Conservation (phyloP, 805 yeast genomes). For the Ogataea wickerhamii region DNA sequence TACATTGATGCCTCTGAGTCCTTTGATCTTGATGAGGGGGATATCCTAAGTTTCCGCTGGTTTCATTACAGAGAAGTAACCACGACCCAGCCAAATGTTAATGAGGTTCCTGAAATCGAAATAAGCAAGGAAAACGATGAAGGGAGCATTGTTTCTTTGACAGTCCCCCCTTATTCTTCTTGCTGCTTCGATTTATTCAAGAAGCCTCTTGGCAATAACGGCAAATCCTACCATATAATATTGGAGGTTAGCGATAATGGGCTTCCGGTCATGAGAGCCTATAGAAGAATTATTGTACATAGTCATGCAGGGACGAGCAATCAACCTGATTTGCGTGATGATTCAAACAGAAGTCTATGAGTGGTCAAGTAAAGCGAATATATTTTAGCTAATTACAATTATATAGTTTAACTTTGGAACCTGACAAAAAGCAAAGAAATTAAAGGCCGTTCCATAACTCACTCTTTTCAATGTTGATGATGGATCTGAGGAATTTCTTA, state of each 20-base stretch:
- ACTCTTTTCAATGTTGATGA: background rate
- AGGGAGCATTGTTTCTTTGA: conserved; percentile 15
- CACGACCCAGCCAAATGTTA: conserved; percentile 23
- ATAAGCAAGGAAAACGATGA: conserved; percentile 9
- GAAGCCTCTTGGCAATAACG: conserved; percentile 5
- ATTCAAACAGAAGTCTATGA: background rate
- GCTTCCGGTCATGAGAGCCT: conserved; percentile 11
- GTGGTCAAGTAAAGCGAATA: background rate
- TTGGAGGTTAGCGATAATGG: conserved; percentile 19
- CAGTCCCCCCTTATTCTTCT: conserved; percentile 11
- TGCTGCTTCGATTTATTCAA: conserved; percentile 8
- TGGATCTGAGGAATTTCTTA: conserved; percentile 6
- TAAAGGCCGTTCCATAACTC: conserved; percentile 1
- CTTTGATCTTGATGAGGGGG: conserved; percentile 23
- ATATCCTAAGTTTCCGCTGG: conserved; percentile 23
- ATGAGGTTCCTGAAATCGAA: conserved; percentile 21
- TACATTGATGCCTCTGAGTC: conserved; percentile 25
- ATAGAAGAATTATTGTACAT: conserved; percentile 15
- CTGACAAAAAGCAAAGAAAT: background rate
- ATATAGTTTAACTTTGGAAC: background rate
- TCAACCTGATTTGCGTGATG: background rate
- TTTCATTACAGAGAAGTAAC: conserved; percentile 26
- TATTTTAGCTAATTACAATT: no score
- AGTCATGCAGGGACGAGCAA: conserved; percentile 6
- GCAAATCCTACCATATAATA: conserved; percentile 22